Evolutionary conservation across 1,284 basidiomycete genomes (phyloP), one percentile per base, ranked within the genome.

Genomic region (Rugosomyces carneus): DNA sequence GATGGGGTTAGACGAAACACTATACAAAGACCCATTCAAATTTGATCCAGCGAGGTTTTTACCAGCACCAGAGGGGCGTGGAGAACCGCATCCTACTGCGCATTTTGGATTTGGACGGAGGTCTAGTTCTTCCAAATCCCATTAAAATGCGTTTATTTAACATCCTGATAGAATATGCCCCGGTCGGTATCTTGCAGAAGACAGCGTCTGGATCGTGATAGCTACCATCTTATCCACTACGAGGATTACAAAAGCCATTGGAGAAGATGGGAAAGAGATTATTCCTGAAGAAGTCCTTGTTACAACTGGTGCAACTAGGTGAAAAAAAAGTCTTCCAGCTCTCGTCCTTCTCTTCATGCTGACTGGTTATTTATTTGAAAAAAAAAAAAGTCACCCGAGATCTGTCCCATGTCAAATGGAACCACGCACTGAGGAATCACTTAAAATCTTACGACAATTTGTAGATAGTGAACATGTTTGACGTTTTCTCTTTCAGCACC

Each of bases 191-290:
- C 42, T 54, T 5, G 53, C 51, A 20, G 46, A 54, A 9, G 49
- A 42, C 11, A 53, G 49, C 27, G 35, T 54, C 2, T 54, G 53
- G 53, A 54, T 54, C 37, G 53, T 47, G 4, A 48, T 52, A 13
- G 49, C 47, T n/a, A 46, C 51, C 5, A 32, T 49, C 3, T 47
- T 54, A n/a, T 44, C 53, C 15, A 53, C 51, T 8, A 32, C 42
- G 13, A 35, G 29, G 10, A 48, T 54, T n/a, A 46, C 39, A 2
- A 53, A 47, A 29, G 44, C 24, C 5, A 26, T 45, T 13, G 49
- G 19, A 9, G 16, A 44, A 9, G 41, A 54, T 10, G 53, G 53
- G 0, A 50, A 48, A n/a, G 45, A 47, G 5, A 48, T 53, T 2
- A 37, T 37, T 3, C 52, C 52, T 19, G 48, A 50, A n/a, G 32